Base-by-base conservation (phyloP, 2,329 filamentous ascomycete genomes). In the Sporothrix luriei region DNA sequence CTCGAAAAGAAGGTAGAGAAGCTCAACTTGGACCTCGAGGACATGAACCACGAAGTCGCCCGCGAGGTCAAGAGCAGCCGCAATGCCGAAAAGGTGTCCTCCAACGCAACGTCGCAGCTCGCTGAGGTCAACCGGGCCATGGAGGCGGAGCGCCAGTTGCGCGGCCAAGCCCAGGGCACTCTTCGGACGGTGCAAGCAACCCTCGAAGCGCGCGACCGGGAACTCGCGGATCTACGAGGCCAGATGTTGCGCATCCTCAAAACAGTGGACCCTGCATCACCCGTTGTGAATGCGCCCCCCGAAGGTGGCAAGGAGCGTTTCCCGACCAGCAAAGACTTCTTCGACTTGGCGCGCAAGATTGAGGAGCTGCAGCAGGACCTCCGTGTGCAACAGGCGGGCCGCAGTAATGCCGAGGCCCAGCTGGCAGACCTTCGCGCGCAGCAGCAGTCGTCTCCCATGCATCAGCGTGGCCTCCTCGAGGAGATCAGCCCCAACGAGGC, bases 1-100 rank as follows among this genome's bases (percentile, higher is more conserved):
- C 81, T 97, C 9, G 93, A 97, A 78, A 98, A 98, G 83, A 93
- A 95, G 78, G 91, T 95, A 67, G 94, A 98, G 80, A 97, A 97
- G 79, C 84, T 98, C 38, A 88, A 93, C 66, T 85, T 98, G 54
- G 93, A 87, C 75, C 80, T 98, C 10, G 94, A 99, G 78, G 94
- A 99, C 78, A 83, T 97, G 48, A 97, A 93, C 74, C 94, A 98
- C 75, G 93, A 98, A 78, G 86, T 97, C 68, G 91, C 91, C 65
- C 87, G 93, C 40, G 94, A 97, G 79, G 92, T 94, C 76, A 96
- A 97, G 81, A 88, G 89, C 24, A 95, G 90, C 76, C 89, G 94
- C 71, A 95, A 91, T 77, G 94, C 94, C 4, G 94, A 98, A 79
- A 97, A 97, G 78, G 87, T 89, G 26, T 90, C 92, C 21, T 96